These are phyloP conservation scores for Zoysia matrella DNA, from an alignment of 202 grass and related monocot genomes.

Conservation along the genomic window DNA sequence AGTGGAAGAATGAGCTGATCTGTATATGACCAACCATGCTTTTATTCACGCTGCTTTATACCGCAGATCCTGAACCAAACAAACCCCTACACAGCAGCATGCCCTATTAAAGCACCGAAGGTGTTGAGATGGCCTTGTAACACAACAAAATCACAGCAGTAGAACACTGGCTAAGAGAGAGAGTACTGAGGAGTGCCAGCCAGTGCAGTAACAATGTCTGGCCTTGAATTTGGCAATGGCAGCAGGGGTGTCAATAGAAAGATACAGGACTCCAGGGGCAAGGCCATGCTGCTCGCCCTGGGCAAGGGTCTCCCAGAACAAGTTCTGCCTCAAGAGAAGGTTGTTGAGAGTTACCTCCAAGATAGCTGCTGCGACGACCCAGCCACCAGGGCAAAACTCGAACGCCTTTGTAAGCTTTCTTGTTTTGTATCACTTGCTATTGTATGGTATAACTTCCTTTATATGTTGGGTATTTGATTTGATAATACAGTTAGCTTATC, in stretches of 20 bases:
- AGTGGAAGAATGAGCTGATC: constrained; percentile 24
- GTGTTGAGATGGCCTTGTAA: neutral
- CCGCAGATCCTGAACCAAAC: constrained; percentile 35
- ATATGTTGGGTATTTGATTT: constrained; percentile 5
- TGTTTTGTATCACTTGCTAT: neutral
- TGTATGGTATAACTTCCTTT: neutral
- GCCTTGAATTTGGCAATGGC: constrained; percentile 18
- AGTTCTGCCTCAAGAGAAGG: constrained; percentile 74
- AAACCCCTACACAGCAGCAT: constrained; percentile 22
- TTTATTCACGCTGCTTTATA: constrained; percentile 7
- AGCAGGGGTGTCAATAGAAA: neutral
- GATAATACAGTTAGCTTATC: neutral
- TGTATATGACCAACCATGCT: constrained; percentile 41
- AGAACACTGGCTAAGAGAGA: neutral
- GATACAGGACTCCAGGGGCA: constrained; percentile 46
- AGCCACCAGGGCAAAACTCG: constrained; percentile 69
- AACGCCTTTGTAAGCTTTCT: constrained; percentile 76
- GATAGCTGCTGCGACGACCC: constrained; percentile 69
- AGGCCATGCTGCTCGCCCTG: constrained; percentile 73
- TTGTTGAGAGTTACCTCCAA: constrained; percentile 73
- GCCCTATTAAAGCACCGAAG: constrained; percentile 45
- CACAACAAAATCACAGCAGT: constrained; percentile 6
- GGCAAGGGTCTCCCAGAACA: constrained; percentile 77
- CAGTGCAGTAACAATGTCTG: constrained; percentile 29
- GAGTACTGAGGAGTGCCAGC: neutral